phyloP scores from a whole-genome alignment of 179 eudicot species.

The Nepenthes alata region DNA sequence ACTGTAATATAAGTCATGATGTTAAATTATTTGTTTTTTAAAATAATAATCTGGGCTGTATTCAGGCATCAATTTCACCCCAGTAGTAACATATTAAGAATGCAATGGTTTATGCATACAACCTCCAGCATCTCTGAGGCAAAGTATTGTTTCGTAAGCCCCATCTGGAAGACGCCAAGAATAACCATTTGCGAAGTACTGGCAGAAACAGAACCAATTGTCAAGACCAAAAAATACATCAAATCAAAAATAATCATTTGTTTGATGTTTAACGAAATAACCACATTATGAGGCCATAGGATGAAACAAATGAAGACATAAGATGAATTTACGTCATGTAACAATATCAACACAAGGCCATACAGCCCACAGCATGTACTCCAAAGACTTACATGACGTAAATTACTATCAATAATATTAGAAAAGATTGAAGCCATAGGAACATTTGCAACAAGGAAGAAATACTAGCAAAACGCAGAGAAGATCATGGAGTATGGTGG shows the following conservation, averaged over 20 bases:
- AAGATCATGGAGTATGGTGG: too few species aligned
- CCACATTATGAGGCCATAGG: too few species aligned
- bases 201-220: conserved; percentile 15
- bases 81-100: conserved; percentile 7
- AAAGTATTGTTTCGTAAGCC: conserved; percentile 52
- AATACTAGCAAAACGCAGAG: too few species aligned
- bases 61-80: not conserved
- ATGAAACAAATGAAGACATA: too few species aligned
- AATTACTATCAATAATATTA: too few species aligned
- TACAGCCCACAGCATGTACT: too few species aligned
- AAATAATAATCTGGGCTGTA: not conserved
- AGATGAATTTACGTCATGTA: too few species aligned
- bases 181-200: conserved; percentile 84
- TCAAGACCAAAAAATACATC: not conserved
- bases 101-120: conserved; percentile 24
- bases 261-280: too few species aligned
- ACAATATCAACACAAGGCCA: too few species aligned
- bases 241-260: not conserved
- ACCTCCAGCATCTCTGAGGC: conserved; percentile 90
- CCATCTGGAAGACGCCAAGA: conserved; percentile 93
- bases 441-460: too few species aligned
- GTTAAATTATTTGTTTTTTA: not conserved
- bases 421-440: too few species aligned
- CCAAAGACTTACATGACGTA: too few species aligned
- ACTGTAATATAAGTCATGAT: conserved; percentile 31